These are phyloP conservation scores for Yamadazyma conglobata DNA, from an alignment of 1,139 yeast species.

Conservation along the genomic window DNA sequence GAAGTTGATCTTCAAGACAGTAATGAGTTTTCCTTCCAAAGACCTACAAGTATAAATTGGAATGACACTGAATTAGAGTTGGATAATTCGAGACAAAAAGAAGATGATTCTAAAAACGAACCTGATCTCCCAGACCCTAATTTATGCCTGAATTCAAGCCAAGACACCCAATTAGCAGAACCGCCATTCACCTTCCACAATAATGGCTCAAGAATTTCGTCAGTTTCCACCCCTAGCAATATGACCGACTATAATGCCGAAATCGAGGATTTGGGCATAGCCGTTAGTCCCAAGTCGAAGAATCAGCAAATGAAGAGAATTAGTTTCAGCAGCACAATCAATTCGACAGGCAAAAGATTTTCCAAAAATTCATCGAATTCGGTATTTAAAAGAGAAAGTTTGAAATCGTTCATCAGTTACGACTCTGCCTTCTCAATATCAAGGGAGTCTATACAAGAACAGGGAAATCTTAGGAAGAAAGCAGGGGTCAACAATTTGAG, in stretches of 20 bases:
- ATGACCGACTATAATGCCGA: constrained; percentile 42
- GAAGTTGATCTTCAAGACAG: constrained; percentile 13
- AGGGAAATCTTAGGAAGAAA: constrained; percentile 31
- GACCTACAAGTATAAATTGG: constrained; percentile 45
- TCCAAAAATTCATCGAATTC: constrained; percentile 31
- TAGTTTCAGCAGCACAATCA: constrained; percentile 18
- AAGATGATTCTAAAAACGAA: constrained; percentile 1
- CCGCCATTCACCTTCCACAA: constrained; percentile 17
- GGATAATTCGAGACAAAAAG: constrained; percentile 5
- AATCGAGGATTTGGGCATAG: constrained; percentile 44
- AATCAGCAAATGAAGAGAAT: constrained; percentile 23
- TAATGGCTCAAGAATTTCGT: constrained; percentile 24
- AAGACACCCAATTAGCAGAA: constrained; percentile 9
- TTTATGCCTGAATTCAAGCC: constrained; percentile 7
- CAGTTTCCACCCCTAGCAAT: constrained; percentile 41
- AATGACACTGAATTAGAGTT: constrained; percentile 33
- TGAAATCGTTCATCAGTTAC: constrained; percentile 51
- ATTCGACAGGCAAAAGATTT: constrained; percentile 15
- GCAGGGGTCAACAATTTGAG: constrained; percentile 37
- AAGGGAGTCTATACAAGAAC: constrained; percentile 21
- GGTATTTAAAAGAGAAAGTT: constrained; percentile 33
- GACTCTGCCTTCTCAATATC: constrained; percentile 51
- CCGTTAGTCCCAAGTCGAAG: constrained; percentile 38
- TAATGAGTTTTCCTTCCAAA: constrained; percentile 37
- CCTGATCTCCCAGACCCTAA: constrained; percentile 11